Percentiles rank a stretch among this genome's conserved stretches.
These are phyloP conservation scores for Delitschia confertaspora DNA, from an alignment of 495 filamentous ascomycete genomes.

Conservation along the genomic window DNA sequence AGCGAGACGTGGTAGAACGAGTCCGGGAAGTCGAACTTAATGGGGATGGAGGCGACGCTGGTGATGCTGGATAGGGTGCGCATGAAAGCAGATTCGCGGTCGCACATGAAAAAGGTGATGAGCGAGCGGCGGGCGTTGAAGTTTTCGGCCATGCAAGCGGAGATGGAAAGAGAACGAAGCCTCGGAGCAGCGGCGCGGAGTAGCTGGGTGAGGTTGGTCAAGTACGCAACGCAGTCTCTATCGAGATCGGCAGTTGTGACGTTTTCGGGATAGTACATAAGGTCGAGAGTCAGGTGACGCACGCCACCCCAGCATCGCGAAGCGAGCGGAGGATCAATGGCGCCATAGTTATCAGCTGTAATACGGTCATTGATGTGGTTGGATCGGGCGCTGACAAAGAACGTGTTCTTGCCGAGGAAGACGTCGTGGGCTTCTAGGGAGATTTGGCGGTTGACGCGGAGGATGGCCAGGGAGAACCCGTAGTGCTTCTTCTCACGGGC, in stretches of 20 bases:
- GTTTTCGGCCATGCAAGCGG: not conserved
- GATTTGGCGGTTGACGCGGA: slow-evolving; percentile 14
- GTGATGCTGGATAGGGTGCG: slow-evolving; percentile 1
- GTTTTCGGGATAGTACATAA: slow-evolving; percentile 8
- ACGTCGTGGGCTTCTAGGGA: slow-evolving; percentile 10
- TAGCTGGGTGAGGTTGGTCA: not conserved
- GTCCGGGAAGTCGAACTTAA: slow-evolving; percentile 12
- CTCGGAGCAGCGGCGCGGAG: not conserved
- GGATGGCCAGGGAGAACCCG: slow-evolving; percentile 3
- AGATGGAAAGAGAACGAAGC: slow-evolving; percentile 2
- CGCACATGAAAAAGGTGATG: slow-evolving; percentile 6
- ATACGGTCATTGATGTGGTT: not conserved
- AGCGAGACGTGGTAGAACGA: slow-evolving; percentile 3
- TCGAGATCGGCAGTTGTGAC: not conserved
- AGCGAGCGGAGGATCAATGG: slow-evolving; percentile 9
- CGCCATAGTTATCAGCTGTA: not conserved
- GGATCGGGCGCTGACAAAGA: slow-evolving; percentile 2
- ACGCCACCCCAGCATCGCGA: not conserved
- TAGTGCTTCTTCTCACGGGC: not conserved
- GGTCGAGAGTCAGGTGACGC: slow-evolving; percentile 11
- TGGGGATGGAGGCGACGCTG: not conserved
- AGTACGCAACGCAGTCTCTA: not conserved
- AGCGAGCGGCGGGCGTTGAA: slow-evolving; percentile 10
- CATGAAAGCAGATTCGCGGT: not conserved
- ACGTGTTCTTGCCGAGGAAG: slow-evolving; percentile 12